Evolutionary conservation across 257 asterid species (phyloP), one percentile per base, ranked within the genome.

Genomic region (Coffea eugenioides): DNA sequence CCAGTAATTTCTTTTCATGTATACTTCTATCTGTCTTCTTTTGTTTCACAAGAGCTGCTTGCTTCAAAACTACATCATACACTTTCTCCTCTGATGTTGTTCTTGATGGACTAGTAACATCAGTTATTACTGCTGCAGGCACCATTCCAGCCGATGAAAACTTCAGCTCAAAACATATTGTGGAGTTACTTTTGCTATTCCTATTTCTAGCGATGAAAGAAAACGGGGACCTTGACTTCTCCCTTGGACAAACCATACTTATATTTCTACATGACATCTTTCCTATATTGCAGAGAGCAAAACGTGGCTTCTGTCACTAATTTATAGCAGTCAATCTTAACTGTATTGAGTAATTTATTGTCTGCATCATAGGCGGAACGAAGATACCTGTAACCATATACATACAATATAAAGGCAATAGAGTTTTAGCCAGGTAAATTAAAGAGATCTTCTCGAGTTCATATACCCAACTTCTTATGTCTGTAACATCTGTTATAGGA

Each of bases 41-140:
- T 59, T 59, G 20, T 59, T 74, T 74, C 11, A 56, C 49, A 48
- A 74, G 34, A 18, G 78, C 78, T 21, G 78, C 78, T 59, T 74
- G 78, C 68, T 74, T 74, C 52, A 74, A 56, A 36, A 56, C 69
- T 10, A 56, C 78, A 54, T 74, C 54, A 74, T 54, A 56, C 34
- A 74, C 54, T 59, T 74, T 74, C 51, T 74, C 20, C 49, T 56
- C 52, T 27, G 69, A 74, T 36, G 69, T 41, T 56, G 69, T 45
- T 71, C 20, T 45, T 71, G 59, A 46, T 41, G 74, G 18, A 70
- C 14, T 43, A 41, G 74, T 18, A 70, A n/a, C 18, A 43, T 41
- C 74, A 70, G 2, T 2, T 25, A 16, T 7, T n/a, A 43, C 2
- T 23, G 75, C 31, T 71, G 21, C 59, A 8, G 75, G 75, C 75